Evolutionary conservation across 1,284 basidiomycete species (phyloP).

Genomic region (Albatrellus sp.): DNA sequence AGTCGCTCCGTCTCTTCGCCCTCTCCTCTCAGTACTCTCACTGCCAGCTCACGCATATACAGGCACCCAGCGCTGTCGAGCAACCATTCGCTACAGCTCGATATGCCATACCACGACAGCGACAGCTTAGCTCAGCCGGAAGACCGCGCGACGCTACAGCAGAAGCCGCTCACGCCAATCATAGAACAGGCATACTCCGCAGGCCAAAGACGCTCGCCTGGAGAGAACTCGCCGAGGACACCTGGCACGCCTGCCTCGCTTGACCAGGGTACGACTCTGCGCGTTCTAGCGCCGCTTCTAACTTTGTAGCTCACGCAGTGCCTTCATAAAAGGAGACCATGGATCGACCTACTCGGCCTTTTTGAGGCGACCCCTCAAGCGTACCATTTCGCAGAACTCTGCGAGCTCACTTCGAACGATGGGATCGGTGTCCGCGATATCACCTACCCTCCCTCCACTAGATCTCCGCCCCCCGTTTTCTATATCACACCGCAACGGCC

Average conservation of each 20-base stretch:
- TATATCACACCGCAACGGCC: slow-evolving; percentile 21
- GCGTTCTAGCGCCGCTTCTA: not conserved
- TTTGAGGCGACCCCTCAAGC: slow-evolving; percentile 40
- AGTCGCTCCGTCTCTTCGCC: slow-evolving; percentile 8
- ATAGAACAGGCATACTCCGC: slow-evolving; percentile 12
- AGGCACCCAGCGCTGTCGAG: slow-evolving; percentile 9
- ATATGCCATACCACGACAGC: not conserved
- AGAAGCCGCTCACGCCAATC: slow-evolving; percentile 17
- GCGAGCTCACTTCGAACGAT: slow-evolving; percentile 40
- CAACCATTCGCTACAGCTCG: slow-evolving; percentile 11
- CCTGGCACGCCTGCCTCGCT: slow-evolving; percentile 20
- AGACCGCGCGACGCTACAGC: not conserved
- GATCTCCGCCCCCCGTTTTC: slow-evolving; percentile 44
- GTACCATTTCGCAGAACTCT: slow-evolving; percentile 44
- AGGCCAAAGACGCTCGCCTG: slow-evolving; percentile 8
- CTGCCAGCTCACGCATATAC: slow-evolving; percentile 4
- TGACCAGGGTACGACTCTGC: slow-evolving; percentile 2
- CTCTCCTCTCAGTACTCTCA: slow-evolving; percentile 5
- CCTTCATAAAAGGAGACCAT: slow-evolving; percentile 6
- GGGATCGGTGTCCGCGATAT: slow-evolving; percentile 19
- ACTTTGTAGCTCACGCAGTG: not conserved
- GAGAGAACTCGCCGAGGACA: slow-evolving; percentile 15
- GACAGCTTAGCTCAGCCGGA: not conserved
- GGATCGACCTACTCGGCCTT: slow-evolving; percentile 26
- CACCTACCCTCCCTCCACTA: slow-evolving; percentile 29